A percentile compares a stretch with the other conserved stretches of the same genome.
Evolutionary conservation across 2,329 filamentous ascomycete genomes (phyloP).

Genomic region (Fusarium sp.): DNA sequence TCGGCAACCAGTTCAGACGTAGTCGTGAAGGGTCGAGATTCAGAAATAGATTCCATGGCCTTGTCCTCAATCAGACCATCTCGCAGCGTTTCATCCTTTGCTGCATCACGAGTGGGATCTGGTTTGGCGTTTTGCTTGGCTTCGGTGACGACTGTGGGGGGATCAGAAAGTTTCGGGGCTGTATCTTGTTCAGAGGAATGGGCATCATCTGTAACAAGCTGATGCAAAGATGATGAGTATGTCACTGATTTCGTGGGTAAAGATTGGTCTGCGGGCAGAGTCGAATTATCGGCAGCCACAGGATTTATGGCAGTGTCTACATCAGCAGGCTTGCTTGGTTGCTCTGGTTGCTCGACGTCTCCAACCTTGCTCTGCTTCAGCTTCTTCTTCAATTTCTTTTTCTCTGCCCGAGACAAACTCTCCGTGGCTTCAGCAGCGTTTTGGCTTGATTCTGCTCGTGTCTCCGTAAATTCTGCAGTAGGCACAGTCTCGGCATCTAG

Average conservation of each 20-base stretch:
- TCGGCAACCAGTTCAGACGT: background rate
- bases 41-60: background rate
- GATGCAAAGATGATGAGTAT: background rate
- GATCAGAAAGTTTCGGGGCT: background rate
- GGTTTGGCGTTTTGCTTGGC: background rate
- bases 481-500: background rate
- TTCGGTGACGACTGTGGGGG: background rate
- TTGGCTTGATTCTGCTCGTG: background rate
- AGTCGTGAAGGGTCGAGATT: background rate
- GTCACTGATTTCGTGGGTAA: background rate
- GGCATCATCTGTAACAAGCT: background rate
- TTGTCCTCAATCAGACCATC: background rate
- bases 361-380: background rate
- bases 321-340: conserved; percentile 5
- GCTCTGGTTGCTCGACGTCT: background rate
- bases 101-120: background rate
- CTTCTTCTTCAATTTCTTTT: conserved; percentile 20
- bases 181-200: background rate
- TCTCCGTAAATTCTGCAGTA: background rate
- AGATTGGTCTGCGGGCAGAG: background rate
- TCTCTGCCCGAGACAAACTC: conserved; percentile 14
- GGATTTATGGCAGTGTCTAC: background rate
- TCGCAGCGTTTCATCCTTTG: background rate
- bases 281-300: background rate
- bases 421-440: background rate